Conservation (phyloP, 306 rosid genomes). For the Neltuma alba region DNA sequence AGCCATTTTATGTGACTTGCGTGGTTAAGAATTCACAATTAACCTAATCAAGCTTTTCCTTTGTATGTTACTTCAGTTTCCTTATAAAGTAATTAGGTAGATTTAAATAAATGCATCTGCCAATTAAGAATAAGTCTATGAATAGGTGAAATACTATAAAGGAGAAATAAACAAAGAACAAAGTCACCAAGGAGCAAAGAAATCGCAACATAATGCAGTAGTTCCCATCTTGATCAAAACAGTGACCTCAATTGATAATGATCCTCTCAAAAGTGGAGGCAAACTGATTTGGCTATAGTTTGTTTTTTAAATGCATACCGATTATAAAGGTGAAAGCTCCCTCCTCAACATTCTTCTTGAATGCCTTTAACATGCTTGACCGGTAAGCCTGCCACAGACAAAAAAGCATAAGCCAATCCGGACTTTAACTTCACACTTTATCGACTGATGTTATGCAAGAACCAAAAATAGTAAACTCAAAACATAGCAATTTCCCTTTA, state of each 20-base stretch:
- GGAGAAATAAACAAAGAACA: slow-evolving; percentile 34
- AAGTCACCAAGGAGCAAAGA: slow-evolving; percentile 40
- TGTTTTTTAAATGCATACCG: slow-evolving; percentile 65
- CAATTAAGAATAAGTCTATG: slow-evolving; percentile 30
- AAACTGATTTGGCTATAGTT: slow-evolving; percentile 6
- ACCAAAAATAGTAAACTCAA: slow-evolving; percentile 17
- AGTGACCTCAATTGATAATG: slow-evolving; percentile 36
- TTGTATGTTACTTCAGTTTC: slow-evolving; percentile 18
- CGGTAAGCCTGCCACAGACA: slow-evolving; percentile 73
- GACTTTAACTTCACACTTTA: slow-evolving; percentile 6
- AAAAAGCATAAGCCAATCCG: slow-evolving; percentile 6
- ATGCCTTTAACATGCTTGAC: slow-evolving; percentile 95
- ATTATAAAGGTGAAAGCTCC: slow-evolving; percentile 86
- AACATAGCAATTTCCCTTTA: neutral
- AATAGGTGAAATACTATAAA: slow-evolving; percentile 27
- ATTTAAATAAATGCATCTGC: slow-evolving; percentile 34
- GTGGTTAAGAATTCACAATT: slow-evolving; percentile 34
- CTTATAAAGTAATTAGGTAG: slow-evolving; percentile 30
- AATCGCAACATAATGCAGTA: slow-evolving; percentile 40
- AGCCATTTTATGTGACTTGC: slow-evolving; percentile 41
- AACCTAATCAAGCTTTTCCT: slow-evolving; percentile 26
- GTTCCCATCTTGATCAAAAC: slow-evolving; percentile 45
- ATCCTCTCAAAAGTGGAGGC: slow-evolving; percentile 25
- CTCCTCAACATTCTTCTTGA: slow-evolving; percentile 94
- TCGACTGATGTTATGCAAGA: slow-evolving; percentile 21